These are phyloP conservation scores for Salvia rosmarinus DNA, from an alignment of 257 asterid species.

Conservation along the genomic window DNA sequence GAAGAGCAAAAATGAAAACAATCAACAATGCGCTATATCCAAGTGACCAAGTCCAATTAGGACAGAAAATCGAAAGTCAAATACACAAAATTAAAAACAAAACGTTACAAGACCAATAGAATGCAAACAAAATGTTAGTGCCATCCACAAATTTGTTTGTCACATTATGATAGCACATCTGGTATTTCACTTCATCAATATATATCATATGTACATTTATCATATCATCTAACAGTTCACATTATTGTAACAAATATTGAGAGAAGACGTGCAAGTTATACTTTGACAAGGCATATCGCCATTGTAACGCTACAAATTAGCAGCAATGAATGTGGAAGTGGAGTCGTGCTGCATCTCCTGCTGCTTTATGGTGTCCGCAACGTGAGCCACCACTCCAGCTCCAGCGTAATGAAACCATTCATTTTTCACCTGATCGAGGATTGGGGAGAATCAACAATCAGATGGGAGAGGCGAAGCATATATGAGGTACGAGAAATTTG, in stretches of 20 bases:
- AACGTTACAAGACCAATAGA: not conserved
- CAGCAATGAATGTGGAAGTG: constrained; percentile 48
- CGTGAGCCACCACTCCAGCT: constrained; percentile 88
- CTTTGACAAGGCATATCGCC: not conserved
- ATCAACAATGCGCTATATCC: too few relatives aligned
- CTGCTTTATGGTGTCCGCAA: constrained; percentile 74
- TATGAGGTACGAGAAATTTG: not conserved
- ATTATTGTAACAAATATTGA: not conserved
- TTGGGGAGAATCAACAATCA: not conserved
- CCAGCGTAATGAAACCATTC: constrained; percentile 92
- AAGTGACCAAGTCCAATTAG: too few relatives aligned
- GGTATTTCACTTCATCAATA: too few relatives aligned
- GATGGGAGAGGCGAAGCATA: not conserved
- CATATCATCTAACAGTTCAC: too few relatives aligned
- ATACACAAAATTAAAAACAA: too few relatives aligned
- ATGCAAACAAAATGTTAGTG: too few relatives aligned
- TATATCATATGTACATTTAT: too few relatives aligned
- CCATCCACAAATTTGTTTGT: too few relatives aligned
- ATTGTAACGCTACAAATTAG: constrained; percentile 52
- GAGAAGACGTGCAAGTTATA: not conserved
- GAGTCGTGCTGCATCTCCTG: constrained; percentile 59
- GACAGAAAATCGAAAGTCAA: too few relatives aligned
- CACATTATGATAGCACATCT: too few relatives aligned
- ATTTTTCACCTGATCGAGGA: constrained; percentile 67
- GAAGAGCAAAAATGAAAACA: too few relatives aligned